phyloP scores from a whole-genome alignment of 768 basidiomycete species.

The Cystoderma amianthinum region DNA sequence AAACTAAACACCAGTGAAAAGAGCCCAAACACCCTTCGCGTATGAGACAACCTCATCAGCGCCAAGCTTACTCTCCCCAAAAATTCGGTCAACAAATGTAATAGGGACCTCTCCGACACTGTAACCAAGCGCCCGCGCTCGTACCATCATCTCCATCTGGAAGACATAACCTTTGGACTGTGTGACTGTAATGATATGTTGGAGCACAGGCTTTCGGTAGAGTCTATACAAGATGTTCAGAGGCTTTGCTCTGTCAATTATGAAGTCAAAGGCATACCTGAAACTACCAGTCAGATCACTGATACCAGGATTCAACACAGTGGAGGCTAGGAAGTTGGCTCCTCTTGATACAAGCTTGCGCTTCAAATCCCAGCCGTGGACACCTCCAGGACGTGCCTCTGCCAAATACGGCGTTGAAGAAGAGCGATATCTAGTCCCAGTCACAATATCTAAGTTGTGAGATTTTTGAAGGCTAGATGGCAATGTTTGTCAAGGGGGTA shows the following conservation, averaged over 20 bases:
- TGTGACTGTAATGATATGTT: constrained; percentile 78
- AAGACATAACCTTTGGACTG: constrained; percentile 91
- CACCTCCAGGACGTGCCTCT: constrained; percentile 71
- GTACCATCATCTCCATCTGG: constrained; percentile 98
- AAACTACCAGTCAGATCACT: constrained; percentile 91
- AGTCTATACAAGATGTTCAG: constrained; percentile 35
- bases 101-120: constrained; percentile 88
- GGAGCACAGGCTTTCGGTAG: constrained; percentile 70
- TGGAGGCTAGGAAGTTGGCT: constrained; percentile 86
- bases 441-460: constrained; percentile 90
- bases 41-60: constrained; percentile 86
- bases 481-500: too few relatives aligned
- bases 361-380: constrained; percentile 90
- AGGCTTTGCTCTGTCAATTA: neutral
- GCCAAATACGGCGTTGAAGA: constrained; percentile 47
- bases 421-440: constrained; percentile 81
- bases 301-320: constrained; percentile 78
- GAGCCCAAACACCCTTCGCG: constrained; percentile 74
- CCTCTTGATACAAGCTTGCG: constrained; percentile 85
- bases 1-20: too few relatives aligned
- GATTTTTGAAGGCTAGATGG: constrained; percentile 77
- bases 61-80: constrained; percentile 89
- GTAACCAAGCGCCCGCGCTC: constrained; percentile 79
- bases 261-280: constrained; percentile 48
- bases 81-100: constrained; percentile 91